Evolutionary conservation across 1,139 yeast species (phyloP).

Genomic region (Taphrina deformans): DNA sequence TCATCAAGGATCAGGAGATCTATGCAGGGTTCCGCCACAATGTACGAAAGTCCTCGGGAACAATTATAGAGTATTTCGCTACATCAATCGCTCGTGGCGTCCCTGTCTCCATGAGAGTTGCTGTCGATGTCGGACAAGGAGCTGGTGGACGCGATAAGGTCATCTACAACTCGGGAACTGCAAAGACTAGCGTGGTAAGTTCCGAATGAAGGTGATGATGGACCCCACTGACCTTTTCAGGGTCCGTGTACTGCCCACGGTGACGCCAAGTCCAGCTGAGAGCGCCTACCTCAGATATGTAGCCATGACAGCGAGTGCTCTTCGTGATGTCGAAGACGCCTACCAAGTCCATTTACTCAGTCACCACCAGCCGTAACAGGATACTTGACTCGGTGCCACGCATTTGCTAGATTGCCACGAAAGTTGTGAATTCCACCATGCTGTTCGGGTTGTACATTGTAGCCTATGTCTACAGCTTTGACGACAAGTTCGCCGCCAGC

Average conservation of each 20-base stretch:
- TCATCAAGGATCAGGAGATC: background rate
- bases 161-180: background rate
- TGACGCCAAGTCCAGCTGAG: background rate
- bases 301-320: too few relatives aligned
- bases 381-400: constrained; percentile 8
- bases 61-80: background rate
- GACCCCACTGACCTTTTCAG: background rate
- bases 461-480: background rate
- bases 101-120: background rate
- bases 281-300: too few relatives aligned
- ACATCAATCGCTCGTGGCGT: background rate
- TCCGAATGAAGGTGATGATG: background rate
- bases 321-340: too few relatives aligned
- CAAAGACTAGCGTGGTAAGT: background rate
- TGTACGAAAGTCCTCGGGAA: background rate
- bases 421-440: constrained; percentile 5
- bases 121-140: background rate
- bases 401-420: constrained; percentile 5
- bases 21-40: background rate
- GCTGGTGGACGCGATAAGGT: background rate
- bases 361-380: background rate
- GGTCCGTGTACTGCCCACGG: background rate
- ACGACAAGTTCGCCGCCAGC: constrained; percentile 1
- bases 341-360: too few relatives aligned
- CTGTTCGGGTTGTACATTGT: constrained; percentile 5